Percentiles rank a stretch among this genome's conserved stretches.
These are phyloP conservation scores for Pseudogymnoascus destructans DNA, from an alignment of 2,329 filamentous ascomycete genomes.

Conservation along the genomic window DNA sequence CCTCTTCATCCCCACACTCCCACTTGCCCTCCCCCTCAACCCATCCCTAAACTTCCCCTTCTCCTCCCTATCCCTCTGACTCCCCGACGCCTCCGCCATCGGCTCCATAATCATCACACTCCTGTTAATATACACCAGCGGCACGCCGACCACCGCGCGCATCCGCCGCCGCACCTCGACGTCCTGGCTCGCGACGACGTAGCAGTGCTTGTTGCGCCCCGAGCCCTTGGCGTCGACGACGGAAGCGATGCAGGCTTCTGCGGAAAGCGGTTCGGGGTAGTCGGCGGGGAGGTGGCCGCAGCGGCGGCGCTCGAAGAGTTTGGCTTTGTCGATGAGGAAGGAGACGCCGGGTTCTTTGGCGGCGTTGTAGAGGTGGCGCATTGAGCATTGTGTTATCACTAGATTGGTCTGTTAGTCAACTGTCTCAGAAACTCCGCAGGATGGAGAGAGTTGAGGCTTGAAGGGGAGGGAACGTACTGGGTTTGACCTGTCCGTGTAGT, in stretches of 20 bases:
- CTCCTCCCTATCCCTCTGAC: conserved; percentile 55
- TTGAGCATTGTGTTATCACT: conserved; percentile 74
- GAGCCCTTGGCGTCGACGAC: conserved; percentile 69
- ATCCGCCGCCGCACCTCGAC: conserved; percentile 48
- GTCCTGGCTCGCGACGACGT: conserved; percentile 66
- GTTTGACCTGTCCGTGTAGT: conserved; percentile 76
- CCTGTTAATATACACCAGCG: conserved; percentile 64
- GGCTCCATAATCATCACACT: conserved; percentile 70
- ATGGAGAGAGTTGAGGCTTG: no score
- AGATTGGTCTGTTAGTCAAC: not conserved
- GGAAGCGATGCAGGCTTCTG: conserved; percentile 55
- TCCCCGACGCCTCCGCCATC: conserved; percentile 55
- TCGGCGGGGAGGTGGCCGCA: conserved; percentile 66
- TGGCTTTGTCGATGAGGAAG: conserved; percentile 55
- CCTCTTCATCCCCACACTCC: conserved; percentile 28
- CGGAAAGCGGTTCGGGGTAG: conserved; percentile 55
- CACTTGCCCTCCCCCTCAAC: conserved; percentile 34
- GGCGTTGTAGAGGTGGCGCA: conserved; percentile 61
- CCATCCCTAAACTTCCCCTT: conserved; percentile 61
- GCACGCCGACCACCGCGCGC: conserved; percentile 56
- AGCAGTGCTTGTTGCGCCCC: conserved; percentile 63
- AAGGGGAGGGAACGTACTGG: conserved; percentile 48
- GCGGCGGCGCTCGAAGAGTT: conserved; percentile 59
- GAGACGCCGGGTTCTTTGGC: conserved; percentile 39
- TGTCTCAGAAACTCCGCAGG: no score